Base-by-base conservation (phyloP, 768 basidiomycete species). In the Clitopilus hobsonii region DNA sequence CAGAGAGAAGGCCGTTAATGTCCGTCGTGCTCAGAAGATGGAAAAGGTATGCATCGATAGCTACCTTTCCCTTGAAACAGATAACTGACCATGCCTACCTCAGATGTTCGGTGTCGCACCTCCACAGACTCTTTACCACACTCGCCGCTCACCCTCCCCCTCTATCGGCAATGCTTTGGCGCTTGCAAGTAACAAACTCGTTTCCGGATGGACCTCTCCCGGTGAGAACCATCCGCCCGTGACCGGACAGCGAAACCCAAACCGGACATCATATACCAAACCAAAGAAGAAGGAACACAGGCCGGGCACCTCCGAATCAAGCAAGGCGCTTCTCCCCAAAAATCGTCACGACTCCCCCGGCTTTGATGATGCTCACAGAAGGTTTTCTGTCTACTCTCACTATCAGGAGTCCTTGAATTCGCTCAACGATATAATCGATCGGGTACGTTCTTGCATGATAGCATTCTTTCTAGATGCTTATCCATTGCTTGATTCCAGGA, bases 21-120 rank as follows among this genome's bases (percentile, higher is more conserved):
- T 94, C 47, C 78, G 84, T 49, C 73, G 91, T 51, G 90, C 89
- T 32, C 77, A 85, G 64, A 94, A 93, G 71, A 92, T 94, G 89
- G 89, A 92, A 70, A 87, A 88, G 83, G 91, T 88, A 54, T 26
- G 77, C 65, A 36, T n/a, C 8, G 16, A 20, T 20, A 48, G 2
- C 14, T 28, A 7, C 36, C n/a, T n/a, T n/a, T n/a, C n/a, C n/a
- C n/a, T n/a, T n/a, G n/a, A n/a, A n/a, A n/a, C n/a, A n/a, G n/a
- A n/a, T n/a, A n/a, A n/a, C n/a, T n/a, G n/a, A n/a, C n/a, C n/a
- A n/a, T n/a, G n/a, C n/a, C n/a, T n/a, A n/a, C n/a, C 20, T 6
- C 63, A 93, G 91, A 79, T 94, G 60, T 93, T 94, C 63, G 91
- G 91, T 53, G 83, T 84, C 24, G 84, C 82, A 3, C 91, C 91